Conservation (phyloP, 305 asterid species). For the Ilex paraguariensis region DNA sequence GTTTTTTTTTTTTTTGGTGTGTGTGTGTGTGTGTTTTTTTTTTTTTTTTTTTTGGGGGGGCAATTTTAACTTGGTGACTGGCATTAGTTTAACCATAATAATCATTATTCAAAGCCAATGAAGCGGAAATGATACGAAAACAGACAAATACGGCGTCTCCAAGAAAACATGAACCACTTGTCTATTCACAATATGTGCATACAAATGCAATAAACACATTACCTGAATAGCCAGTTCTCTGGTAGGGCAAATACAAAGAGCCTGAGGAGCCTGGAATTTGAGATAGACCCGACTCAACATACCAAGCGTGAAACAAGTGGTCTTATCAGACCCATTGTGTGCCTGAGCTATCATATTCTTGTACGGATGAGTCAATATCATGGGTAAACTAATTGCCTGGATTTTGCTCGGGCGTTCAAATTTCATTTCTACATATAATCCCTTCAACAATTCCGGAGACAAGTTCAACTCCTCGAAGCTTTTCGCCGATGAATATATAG, state of each 20-base stretch:
- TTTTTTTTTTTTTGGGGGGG: no score
- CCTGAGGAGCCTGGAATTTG: conserved; percentile 60
- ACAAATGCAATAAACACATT: conserved; percentile 10
- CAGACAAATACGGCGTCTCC: no score
- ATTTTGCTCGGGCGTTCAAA: conserved; percentile 83
- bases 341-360: conserved; percentile 91
- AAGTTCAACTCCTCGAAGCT: conserved; percentile 79
- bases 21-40: no score
- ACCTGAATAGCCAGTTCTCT: conserved; percentile 96
- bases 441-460: conserved; percentile 65
- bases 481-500: conserved; percentile 68
- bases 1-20: no score
- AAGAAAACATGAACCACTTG: no score
- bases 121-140: no score
- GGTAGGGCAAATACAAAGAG: conserved; percentile 95
- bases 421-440: conserved; percentile 73
- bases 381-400: conserved; percentile 80
- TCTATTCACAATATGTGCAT: neutral
- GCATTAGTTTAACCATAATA: no score
- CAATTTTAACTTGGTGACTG: no score
- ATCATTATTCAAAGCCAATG: no score
- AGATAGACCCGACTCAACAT: conserved; percentile 93
- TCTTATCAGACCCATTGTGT: conserved; percentile 94
- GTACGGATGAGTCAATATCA: conserved; percentile 83
- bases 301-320: conserved; percentile 94